Percentiles rank a stretch among this genome's conserved stretches.
Evolutionary conservation across 2,329 filamentous ascomycete genomes (phyloP).

Genomic region (Sordariomycetes sp.): DNA sequence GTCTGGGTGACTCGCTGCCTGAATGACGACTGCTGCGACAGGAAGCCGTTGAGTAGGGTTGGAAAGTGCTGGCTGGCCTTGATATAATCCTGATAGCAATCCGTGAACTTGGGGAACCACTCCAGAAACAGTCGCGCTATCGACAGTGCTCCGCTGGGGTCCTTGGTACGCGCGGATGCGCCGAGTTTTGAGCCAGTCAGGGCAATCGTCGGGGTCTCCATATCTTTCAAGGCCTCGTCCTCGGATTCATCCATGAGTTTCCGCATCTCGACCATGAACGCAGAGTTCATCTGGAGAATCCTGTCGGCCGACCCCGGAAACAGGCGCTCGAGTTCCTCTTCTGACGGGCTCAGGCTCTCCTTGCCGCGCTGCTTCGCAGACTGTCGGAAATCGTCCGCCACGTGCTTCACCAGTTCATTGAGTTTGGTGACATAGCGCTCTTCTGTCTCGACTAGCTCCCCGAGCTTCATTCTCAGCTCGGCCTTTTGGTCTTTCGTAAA

Average conservation of each 20-base stretch:
- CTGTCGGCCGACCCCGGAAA: slow-evolving; percentile 74
- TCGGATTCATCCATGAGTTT: slow-evolving; percentile 74
- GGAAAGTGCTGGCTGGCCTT: slow-evolving; percentile 81
- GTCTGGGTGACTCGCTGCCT: slow-evolving; percentile 69
- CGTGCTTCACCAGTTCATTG: slow-evolving; percentile 67
- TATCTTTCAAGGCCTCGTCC: slow-evolving; percentile 65
- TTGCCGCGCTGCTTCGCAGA: slow-evolving; percentile 49
- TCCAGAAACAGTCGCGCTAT: slow-evolving; percentile 76
- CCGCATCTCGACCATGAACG: slow-evolving; percentile 68
- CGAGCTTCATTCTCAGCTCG: slow-evolving; percentile 76
- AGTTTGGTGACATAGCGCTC: slow-evolving; percentile 88
- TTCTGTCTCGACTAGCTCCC: slow-evolving; percentile 85
- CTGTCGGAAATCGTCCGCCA: slow-evolving; percentile 70
- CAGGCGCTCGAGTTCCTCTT: slow-evolving; percentile 60
- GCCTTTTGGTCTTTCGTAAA: slow-evolving; percentile 77
- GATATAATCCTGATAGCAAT: slow-evolving; percentile 90
- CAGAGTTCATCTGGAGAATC: slow-evolving; percentile 73
- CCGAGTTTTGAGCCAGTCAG: slow-evolving; percentile 30
- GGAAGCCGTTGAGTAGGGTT: slow-evolving; percentile 65
- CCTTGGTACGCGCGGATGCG: slow-evolving; percentile 39
- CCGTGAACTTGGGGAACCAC: slow-evolving; percentile 87
- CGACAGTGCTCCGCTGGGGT: slow-evolving; percentile 66
- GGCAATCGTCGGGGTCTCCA: slow-evolving; percentile 45
- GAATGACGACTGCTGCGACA: slow-evolving; percentile 75
- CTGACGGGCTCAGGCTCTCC: slow-evolving; percentile 59